These are phyloP conservation scores for Trypanosoma caninum DNA, from an alignment of 208 protist genomes.

Conservation along the genomic window DNA sequence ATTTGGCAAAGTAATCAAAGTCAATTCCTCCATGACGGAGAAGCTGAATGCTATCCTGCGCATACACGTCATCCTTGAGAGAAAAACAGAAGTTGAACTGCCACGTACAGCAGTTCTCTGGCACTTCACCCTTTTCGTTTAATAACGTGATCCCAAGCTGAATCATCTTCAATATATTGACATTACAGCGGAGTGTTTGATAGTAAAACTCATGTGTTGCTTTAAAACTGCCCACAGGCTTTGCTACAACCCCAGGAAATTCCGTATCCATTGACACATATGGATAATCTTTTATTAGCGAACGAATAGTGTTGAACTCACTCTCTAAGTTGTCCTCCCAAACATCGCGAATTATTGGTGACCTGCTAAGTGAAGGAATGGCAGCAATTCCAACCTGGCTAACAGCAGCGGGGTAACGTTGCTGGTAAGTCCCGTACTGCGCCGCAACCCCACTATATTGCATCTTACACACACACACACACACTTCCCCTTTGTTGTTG, in stretches of 20 bases:
- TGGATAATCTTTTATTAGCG: constrained; percentile 95
- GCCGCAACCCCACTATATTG: constrained; percentile 18
- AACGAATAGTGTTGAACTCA: constrained; percentile 95
- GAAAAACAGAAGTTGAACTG: constrained; percentile 99
- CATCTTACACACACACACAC: no score
- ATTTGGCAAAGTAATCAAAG: constrained; percentile 93
- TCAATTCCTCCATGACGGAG: constrained; percentile 96
- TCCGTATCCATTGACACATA: constrained; percentile 98
- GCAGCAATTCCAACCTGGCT: constrained; percentile 11
- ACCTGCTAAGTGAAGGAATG: constrained; percentile 82
- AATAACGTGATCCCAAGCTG: constrained; percentile 98
- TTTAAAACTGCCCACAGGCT: constrained; percentile 95
- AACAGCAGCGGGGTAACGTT: constrained; percentile 15
- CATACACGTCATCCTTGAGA: constrained; percentile 96
- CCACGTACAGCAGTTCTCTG: constrained; percentile 95
- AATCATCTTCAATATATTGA: constrained; percentile 99
- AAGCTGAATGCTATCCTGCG: constrained; percentile 97
- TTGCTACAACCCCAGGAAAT: constrained; percentile 98
- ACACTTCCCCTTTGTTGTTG: neutral
- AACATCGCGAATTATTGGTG: constrained; percentile 94
- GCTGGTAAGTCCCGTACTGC: constrained; percentile 22
- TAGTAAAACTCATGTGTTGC: constrained; percentile 95
- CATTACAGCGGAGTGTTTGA: constrained; percentile 97
- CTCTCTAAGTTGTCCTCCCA: constrained; percentile 96
- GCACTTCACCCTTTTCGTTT: constrained; percentile 96